These are phyloP conservation scores for Fusarium nanum DNA, from an alignment of 2,329 filamentous ascomycete species.

Conservation along the genomic window DNA sequence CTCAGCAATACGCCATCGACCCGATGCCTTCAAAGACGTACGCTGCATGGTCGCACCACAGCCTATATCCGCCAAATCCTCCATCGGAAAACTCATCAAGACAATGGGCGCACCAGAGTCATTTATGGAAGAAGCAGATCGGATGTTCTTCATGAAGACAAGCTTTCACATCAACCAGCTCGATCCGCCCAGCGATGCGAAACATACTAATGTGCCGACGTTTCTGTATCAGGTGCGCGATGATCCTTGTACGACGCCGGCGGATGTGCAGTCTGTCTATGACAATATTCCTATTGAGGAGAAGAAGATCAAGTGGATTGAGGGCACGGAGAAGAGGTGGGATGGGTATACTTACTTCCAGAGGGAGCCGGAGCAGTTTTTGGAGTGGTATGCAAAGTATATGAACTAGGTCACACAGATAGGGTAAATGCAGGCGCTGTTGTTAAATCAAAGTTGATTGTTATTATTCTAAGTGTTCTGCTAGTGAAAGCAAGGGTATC, in stretches of 20 bases:
- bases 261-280: constrained; percentile 31
- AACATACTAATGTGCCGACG: constrained; percentile 23
- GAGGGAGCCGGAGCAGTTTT: constrained; percentile 26
- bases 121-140: constrained; percentile 28
- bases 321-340: constrained; percentile 23
- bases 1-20: constrained; percentile 11
- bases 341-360: constrained; percentile 34
- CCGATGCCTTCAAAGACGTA: constrained; percentile 15
- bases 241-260: constrained; percentile 18
- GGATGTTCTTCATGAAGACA: constrained; percentile 29
- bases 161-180: constrained; percentile 26
- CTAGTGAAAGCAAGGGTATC: constrained; percentile 22
- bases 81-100: constrained; percentile 12
- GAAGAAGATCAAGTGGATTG: constrained; percentile 32
- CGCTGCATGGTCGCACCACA: constrained; percentile 32
- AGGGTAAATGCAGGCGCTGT: rapidly evolving
- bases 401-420: constrained; percentile 8
- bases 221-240: constrained; percentile 32
- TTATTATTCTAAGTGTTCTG: not conserved
- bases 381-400: constrained; percentile 28
- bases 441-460: not conserved
- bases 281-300: constrained; percentile 25
- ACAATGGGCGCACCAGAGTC: constrained; percentile 15
- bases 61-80: constrained; percentile 9
- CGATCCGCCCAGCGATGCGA: constrained; percentile 11